phyloP scores from a whole-genome alignment of 1,139 yeast species.

The Casaregolazyma suthepensis region DNA sequence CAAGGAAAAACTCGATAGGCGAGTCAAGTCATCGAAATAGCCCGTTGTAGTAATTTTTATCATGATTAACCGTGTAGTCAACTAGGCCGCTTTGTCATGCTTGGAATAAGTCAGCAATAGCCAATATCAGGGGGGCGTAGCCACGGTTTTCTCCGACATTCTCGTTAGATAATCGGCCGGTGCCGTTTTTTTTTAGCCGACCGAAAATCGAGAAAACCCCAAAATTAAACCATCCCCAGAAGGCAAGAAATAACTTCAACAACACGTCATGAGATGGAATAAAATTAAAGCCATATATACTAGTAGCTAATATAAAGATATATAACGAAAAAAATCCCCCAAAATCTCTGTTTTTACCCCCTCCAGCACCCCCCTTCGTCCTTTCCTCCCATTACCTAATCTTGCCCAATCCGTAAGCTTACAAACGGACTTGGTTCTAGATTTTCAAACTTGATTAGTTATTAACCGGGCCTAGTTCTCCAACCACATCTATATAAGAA shows the following conservation, averaged over 20 bases:
- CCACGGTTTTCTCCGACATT: not conserved
- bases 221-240: not conserved
- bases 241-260: not conserved
- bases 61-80: not conserved
- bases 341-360: not conserved
- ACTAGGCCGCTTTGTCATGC: not conserved
- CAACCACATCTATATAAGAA: slow-evolving; percentile 6
- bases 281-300: too few species aligned
- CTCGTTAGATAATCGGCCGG: not conserved
- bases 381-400: not conserved
- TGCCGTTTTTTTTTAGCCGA: not conserved
- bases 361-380: too few species aligned
- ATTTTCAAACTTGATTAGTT: not conserved
- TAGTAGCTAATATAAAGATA: too few species aligned
- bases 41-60: not conserved
- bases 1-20: not conserved
- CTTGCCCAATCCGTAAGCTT: not conserved
- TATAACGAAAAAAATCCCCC: too few species aligned
- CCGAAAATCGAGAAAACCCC: not conserved
- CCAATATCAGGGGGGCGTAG: not conserved
- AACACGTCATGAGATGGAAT: not conserved
- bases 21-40: not conserved
- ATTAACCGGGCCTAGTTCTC: not conserved
- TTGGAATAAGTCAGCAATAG: not conserved
- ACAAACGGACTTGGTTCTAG: not conserved